phyloP scores from a whole-genome alignment of 305 asterid species.

The Fraxinus albicans region DNA sequence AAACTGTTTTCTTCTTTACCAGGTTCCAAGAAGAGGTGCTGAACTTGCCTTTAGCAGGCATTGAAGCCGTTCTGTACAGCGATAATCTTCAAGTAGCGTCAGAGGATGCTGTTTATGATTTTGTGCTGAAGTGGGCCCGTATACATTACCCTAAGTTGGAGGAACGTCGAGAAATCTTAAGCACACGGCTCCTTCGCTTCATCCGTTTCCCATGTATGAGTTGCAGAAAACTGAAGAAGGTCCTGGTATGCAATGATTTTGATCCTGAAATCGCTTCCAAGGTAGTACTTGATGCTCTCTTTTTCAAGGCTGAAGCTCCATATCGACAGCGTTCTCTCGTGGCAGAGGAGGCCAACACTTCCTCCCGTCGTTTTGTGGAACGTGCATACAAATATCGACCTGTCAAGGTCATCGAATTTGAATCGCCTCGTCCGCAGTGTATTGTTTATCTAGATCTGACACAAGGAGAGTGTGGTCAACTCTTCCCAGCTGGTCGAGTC shows the following conservation, averaged over 20 bases:
- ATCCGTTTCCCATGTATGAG: slow-evolving; percentile 86
- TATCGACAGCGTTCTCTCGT: slow-evolving; percentile 54
- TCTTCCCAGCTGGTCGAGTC: slow-evolving; percentile 63
- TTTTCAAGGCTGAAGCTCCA: slow-evolving; percentile 74
- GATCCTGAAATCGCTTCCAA: slow-evolving; percentile 57
- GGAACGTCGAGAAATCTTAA: slow-evolving; percentile 58
- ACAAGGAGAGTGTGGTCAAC: slow-evolving; percentile 61
- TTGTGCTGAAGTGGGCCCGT: slow-evolving; percentile 75
- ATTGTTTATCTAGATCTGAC: slow-evolving; percentile 74
- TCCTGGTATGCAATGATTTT: slow-evolving; percentile 61
- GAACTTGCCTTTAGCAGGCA: slow-evolving; percentile 68
- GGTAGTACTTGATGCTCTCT: slow-evolving; percentile 72
- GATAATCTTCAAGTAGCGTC: slow-evolving; percentile 76
- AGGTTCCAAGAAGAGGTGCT: slow-evolving; percentile 73
- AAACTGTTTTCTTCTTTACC: slow-evolving; percentile 11
- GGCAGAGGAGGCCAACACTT: slow-evolving; percentile 41
- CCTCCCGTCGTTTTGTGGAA: slow-evolving; percentile 48
- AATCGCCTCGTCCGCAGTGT: slow-evolving; percentile 60
- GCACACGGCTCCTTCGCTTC: slow-evolving; percentile 53
- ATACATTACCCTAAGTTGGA: slow-evolving; percentile 57
- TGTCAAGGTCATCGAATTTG: slow-evolving; percentile 68
- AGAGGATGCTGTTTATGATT: slow-evolving; percentile 76
- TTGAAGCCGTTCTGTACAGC: slow-evolving; percentile 70
- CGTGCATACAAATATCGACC: slow-evolving; percentile 80
- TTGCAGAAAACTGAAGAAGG: slow-evolving; percentile 70